Conservation (phyloP, 2,329 filamentous ascomycete species). For the Diplodia scrobiculata region DNA sequence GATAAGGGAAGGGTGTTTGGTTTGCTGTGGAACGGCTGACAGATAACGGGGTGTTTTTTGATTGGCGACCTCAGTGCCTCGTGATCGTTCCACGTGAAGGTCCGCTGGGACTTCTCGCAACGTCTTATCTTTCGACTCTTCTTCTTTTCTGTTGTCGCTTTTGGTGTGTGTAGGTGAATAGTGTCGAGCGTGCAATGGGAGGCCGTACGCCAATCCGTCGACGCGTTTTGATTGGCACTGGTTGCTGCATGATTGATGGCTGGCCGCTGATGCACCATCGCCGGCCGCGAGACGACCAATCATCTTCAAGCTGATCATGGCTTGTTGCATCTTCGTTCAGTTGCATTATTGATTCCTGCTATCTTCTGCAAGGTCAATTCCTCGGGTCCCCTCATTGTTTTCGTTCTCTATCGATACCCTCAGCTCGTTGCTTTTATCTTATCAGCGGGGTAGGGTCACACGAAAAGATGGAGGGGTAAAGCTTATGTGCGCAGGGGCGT, state of each 20-base stretch:
- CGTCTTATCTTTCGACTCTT: not conserved
- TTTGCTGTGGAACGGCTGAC: not conserved
- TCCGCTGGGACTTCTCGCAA: not conserved
- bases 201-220: no score
- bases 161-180: not conserved
- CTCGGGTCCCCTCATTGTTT: not conserved
- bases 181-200: no score
- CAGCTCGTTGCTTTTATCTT: not conserved
- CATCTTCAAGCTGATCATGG: not conserved
- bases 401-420: not conserved
- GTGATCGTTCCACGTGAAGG: not conserved
- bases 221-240: not conserved
- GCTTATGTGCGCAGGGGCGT: no score
- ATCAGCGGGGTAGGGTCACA: not conserved
- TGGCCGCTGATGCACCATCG: not conserved
- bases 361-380: not conserved
- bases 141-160: not conserved
- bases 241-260: not conserved
- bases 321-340: not conserved
- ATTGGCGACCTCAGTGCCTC: not conserved
- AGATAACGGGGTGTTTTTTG: not conserved
- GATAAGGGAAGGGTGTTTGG: not conserved
- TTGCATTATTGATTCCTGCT: not conserved
- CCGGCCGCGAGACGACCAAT: not conserved
- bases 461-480: not conserved